Evolutionary conservation across 2,329 filamentous ascomycete species (phyloP), one percentile per base, ranked within the genome.

Genomic region (Fusarium caatingaense): DNA sequence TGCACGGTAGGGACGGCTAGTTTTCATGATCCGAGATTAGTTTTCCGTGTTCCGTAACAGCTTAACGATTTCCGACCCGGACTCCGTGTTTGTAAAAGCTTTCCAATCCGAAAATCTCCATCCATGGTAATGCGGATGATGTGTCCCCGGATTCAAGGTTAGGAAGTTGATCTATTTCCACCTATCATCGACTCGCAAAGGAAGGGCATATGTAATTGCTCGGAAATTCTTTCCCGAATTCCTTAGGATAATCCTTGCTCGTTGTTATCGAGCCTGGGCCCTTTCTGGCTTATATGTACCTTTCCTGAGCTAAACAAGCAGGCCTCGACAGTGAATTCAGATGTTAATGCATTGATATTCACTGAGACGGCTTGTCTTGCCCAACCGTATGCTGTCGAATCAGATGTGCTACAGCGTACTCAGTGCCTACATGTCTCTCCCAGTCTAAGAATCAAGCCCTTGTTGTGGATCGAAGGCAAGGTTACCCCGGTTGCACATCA

Each of bases 221-320:
- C 49, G 49, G 49, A 27, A 51, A 51, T 16, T 5, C 5, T 51
- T 51, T 51, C 15, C 48, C 48, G 48, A 51, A 51, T 51, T 51
- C 49, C 49, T 51, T 42, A 51, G 49, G 49, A 51, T 41, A 51
- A 51, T 51, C 49, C 49, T 28, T 41, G 49, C n/a, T n/a, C 11
- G 34, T 21, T 21, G 13, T 41, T 51, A 18, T 51, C 23, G 16
- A 25, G 32, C 3, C 49, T 27, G 23, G 16, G 7, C 27, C 18
- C 28, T 32, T 16, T 20, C 20, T 32, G 20, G 23, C n/a, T 12
- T 23, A n/a, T 25, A 34, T 20, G 32, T 27, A n/a, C 18, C 34
- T 8, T 50, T 40, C 9, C 32, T 51, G 12, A 23, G 48, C 21
- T 23, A 20, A 30, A 30, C 27, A 27, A n/a, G 15, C 16, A 40